Evolutionary conservation across 2,329 filamentous ascomycete species (phyloP), one percentile per base, ranked within the genome.

Genomic region (Raffaelea deltoideospora): DNA sequence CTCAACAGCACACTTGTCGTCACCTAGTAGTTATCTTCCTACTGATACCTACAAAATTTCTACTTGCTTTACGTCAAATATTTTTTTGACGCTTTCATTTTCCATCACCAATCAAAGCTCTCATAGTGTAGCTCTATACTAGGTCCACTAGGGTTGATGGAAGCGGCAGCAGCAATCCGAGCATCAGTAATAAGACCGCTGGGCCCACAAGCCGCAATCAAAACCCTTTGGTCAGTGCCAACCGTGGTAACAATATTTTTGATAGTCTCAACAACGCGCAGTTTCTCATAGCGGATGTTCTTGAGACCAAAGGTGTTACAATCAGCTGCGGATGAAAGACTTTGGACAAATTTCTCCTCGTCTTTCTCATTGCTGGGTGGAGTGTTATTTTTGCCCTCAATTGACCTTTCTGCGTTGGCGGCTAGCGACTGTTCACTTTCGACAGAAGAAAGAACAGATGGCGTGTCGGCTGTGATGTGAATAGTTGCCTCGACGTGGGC

Each of bases 121-220:
- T 68, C 65, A 41, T 58, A 63, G 45, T 68, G 63, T 33, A 67
- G 49, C 44, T 67, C 64, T 14, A 69, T 54, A 24, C 58, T 62
- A 2, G 64, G 61, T 3, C 64, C 65, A 17, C 55, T 51, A 1
- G 53, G 48, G 1, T 47, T 50, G 21, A 69, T 65, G 42, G 55
- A 54, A 22, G 49, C 50, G 2, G 64, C 63, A 8, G 59, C 56
- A 0, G 60, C 58, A 17, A 60, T 53, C 28, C 64, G 54, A 10
- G 64, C 61, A 4, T 52, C 50, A 28, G 52, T 50, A 50, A 65
- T 62, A 29, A 69, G 45, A 7, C 53, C 48, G n/a, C 54, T 52
- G 2, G 65, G 64, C 3, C 65, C 65, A 48, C 65, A 69, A 3
- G 58, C 64, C 3, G 60, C 63, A 28, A 69, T 53, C 8, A 61